Conservation (phyloP, 1,284 basidiomycete genomes). For the Apiotrichum gamsii region DNA sequence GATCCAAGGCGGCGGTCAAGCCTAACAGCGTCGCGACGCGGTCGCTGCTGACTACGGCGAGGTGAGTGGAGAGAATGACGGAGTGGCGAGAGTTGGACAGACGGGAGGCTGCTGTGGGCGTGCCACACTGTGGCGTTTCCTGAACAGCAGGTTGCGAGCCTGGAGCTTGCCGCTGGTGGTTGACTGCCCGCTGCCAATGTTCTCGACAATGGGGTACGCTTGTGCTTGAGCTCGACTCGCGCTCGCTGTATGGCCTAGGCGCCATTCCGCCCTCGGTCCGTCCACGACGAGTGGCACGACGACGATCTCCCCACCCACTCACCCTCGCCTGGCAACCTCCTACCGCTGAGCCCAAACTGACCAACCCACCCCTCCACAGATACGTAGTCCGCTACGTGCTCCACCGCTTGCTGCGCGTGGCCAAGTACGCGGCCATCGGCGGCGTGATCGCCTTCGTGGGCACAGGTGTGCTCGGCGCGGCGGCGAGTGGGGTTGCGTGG, state of each 20-base stretch:
- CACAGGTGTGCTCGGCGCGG: slow-evolving; percentile 36
- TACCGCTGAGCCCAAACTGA: neutral
- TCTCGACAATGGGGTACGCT: no score
- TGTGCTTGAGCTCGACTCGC: no score
- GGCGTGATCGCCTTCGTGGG: slow-evolving; percentile 37
- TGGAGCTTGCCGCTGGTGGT: no score
- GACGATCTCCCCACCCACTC: neutral
- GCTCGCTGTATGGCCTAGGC: no score
- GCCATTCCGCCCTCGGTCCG: neutral
- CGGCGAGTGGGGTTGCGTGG: slow-evolving; percentile 41
- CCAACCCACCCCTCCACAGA: slow-evolving; percentile 15
- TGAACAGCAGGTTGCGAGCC: no score
- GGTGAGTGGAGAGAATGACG: no score
- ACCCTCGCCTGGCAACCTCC: neutral
- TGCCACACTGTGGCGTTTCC: no score
- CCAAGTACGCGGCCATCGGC: slow-evolving; percentile 45
- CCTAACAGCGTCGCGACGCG: slow-evolving; percentile 41
- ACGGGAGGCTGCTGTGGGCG: no score
- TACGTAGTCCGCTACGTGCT: slow-evolving; percentile 46
- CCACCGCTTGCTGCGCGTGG: slow-evolving; percentile 43
- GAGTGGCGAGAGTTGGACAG: no score
- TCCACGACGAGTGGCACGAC: no score
- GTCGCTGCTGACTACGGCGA: slow-evolving; percentile 38
- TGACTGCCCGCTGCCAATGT: no score
- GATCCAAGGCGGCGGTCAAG: slow-evolving; percentile 28